phyloP scores from a whole-genome alignment of 257 asterid species.

The Solanum clarkiae region DNA sequence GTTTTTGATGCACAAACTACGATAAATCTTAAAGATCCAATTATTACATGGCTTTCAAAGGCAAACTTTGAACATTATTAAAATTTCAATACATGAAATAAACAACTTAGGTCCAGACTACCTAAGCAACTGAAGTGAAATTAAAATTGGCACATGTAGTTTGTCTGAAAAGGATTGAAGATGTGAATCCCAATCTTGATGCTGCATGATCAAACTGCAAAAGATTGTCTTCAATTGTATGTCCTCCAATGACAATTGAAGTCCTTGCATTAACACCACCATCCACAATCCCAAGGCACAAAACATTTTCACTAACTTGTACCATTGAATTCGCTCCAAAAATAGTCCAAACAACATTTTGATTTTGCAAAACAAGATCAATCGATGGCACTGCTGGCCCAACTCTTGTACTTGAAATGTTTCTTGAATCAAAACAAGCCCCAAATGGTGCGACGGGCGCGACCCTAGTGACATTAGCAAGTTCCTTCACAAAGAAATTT shows the following conservation, averaged over 20 bases:
- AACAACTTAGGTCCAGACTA: not conserved
- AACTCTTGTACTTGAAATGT: conserved; percentile 28
- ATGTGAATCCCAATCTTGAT: conserved; percentile 27
- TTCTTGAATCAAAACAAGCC: conserved; percentile 21
- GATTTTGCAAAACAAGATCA: conserved; percentile 20
- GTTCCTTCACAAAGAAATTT: conserved; percentile 14
- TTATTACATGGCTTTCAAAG: not conserved
- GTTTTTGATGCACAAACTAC: not conserved
- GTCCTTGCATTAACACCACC: conserved; percentile 13
- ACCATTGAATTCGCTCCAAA: conserved; percentile 51
- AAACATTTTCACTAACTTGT: conserved; percentile 5
- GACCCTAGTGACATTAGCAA: conserved; percentile 23
- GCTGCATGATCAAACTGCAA: conserved; percentile 38
- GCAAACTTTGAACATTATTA: not conserved
- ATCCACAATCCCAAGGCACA: conserved; percentile 18
- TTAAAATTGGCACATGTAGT: conserved; percentile 15
- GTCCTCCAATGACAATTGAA: conserved; percentile 32
- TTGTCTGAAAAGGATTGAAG: conserved; percentile 23
- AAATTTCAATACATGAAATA: not conserved
- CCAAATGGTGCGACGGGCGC: conserved; percentile 18
- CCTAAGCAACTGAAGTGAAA: not conserved
- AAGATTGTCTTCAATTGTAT: conserved; percentile 39
- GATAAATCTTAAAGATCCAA: not conserved
- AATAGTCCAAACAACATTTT: conserved; percentile 28
- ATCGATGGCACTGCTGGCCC: conserved; percentile 40